Evolutionary conservation across 1,139 yeast species (phyloP), one percentile per base, ranked within the genome.

Genomic region (Saccharomyces hybrid): DNA sequence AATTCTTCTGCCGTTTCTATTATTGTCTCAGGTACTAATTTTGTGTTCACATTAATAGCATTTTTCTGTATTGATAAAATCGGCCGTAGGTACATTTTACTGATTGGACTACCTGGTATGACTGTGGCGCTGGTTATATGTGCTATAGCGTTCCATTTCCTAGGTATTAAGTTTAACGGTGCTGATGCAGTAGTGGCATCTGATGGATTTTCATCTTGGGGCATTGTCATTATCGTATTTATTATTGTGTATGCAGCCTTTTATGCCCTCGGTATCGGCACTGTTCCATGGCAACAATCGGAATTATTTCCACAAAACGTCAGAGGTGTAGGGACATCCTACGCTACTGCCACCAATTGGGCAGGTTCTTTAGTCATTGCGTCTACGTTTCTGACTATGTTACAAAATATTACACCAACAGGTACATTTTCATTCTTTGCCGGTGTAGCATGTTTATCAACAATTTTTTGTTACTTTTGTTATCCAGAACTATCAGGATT

Each of bases 251-350:
- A 80, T 66, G 96, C 90, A 51, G 96, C 96, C 5, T 83, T 86
- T 57, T 91, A 90, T 69, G 96, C 97, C 47, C 76, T 88, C 61
- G 98, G 98, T 63, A 88, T 90, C 62, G 99, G 99, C 71, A 89
- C 91, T 68, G 91, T 89, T 57, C 98, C 99, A 51, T 91, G 99
- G 99, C 96, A 93, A 65, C 98, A 95, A 67, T 88, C 93, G 53
- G 99, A 91, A 72, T 75, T 90, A 64, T 89, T 91, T 75, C 93
- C 97, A 28, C 96, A 90, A 76, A 81, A 83, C 60, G 97, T 91
- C 44, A 82, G 99, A 69, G 95, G 96, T 54, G 79, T 89, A 48
- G 99, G 98, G 56, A 85, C 90, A 2, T 87, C 96, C 61, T 85
- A 82, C 64, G 91, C 97, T 2, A 88, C 97, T n/a, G 89, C 91